These are phyloP conservation scores for Wickerhamomyces chambardii DNA, from an alignment of 805 yeast species.

Conservation along the genomic window DNA sequence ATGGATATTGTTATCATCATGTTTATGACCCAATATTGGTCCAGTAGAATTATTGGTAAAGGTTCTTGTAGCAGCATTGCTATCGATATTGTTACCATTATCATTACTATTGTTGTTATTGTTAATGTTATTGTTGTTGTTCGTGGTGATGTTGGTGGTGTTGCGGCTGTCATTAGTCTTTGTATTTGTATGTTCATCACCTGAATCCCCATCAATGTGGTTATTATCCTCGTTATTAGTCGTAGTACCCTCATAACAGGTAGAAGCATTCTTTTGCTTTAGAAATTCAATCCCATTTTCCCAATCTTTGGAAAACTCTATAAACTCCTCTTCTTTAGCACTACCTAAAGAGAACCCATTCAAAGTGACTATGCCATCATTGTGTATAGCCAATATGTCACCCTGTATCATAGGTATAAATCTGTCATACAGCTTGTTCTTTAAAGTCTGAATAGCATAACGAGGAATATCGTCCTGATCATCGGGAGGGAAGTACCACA, in stretches of 20 bases:
- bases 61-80: too few relatives aligned
- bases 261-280: not conserved
- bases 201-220: too few relatives aligned
- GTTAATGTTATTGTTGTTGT: too few relatives aligned
- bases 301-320: not conserved
- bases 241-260: not conserved
- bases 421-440: constrained; percentile 4
- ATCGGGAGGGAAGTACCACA: constrained; percentile 20
- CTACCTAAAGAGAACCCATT: not conserved
- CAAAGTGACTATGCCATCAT: not conserved
- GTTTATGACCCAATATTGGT: too few relatives aligned
- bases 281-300: not conserved
- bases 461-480: constrained; percentile 17
- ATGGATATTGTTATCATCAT: not conserved
- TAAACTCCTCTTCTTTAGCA: not conserved
- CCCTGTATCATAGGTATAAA: constrained; percentile 9
- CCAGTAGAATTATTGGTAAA: too few relatives aligned
- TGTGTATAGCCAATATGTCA: constrained; percentile 3
- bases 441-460: constrained; percentile 12
- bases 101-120: too few relatives aligned
- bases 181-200: too few relatives aligned
- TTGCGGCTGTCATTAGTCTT: too few relatives aligned
- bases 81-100: too few relatives aligned
- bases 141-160: too few relatives aligned
- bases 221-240: not conserved